Conservation (phyloP, 345 rosid genomes). For the Eucalyptus marginata region DNA sequence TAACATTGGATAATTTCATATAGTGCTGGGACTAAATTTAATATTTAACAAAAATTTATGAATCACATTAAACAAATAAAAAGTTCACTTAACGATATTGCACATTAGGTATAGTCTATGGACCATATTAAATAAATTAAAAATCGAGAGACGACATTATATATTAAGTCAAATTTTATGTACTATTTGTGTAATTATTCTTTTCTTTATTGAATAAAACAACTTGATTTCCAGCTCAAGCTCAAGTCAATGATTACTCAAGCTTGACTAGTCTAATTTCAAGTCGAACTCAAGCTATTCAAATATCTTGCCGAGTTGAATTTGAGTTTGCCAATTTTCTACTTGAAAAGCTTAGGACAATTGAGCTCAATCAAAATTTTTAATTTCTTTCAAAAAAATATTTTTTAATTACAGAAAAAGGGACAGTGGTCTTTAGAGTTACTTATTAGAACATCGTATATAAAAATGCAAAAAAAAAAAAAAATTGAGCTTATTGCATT, state of each 20-base stretch:
- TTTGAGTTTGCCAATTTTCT: background rate
- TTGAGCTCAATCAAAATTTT: background rate
- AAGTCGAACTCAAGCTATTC: background rate
- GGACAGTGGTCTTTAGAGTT: background rate
- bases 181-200: background rate
- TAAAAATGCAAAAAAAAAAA: too few species aligned
- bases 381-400: too few species aligned
- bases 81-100: too few species aligned
- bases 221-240: rapidly evolving
- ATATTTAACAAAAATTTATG: too few species aligned
- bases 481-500: background rate
- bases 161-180: background rate
- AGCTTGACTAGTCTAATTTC: too few species aligned
- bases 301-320: background rate
- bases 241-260: background rate
- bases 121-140: too few species aligned
- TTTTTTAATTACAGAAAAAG: too few species aligned
- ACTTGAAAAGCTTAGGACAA: background rate
- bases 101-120: background rate
- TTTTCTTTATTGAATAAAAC: background rate
- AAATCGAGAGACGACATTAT: too few species aligned
- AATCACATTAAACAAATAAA: rapidly evolving
- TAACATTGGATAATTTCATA: too few species aligned
- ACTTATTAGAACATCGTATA: too few species aligned
- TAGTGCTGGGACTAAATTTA: rapidly evolving